phyloP scores from a whole-genome alignment of 2,329 filamentous ascomycete genomes.

The Colletotrichum tanaceti region DNA sequence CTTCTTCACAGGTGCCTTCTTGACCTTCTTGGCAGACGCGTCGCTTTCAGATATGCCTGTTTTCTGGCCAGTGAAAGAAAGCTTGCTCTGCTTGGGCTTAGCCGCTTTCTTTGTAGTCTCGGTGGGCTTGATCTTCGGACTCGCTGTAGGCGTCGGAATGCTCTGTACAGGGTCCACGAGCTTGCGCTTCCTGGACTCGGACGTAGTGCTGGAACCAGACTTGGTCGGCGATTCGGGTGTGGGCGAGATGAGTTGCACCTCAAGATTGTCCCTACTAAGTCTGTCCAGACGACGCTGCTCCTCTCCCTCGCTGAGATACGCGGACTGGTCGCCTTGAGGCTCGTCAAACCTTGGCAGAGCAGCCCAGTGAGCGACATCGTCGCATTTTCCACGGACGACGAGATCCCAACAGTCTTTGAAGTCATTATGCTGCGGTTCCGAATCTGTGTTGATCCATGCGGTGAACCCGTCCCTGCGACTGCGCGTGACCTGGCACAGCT shows the following conservation, averaged over 20 bases:
- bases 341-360: slow-evolving; percentile 71
- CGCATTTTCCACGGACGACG: slow-evolving; percentile 86
- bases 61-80: slow-evolving; percentile 55
- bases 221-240: slow-evolving; percentile 43
- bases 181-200: slow-evolving; percentile 54
- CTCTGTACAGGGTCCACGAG: slow-evolving; percentile 58
- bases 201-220: slow-evolving; percentile 45
- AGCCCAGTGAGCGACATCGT: slow-evolving; percentile 83
- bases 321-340: slow-evolving; percentile 62
- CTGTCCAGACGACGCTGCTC: slow-evolving; percentile 52
- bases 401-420: slow-evolving; percentile 95
- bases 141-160: slow-evolving; percentile 69
- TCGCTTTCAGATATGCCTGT: slow-evolving; percentile 41
- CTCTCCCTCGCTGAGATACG: slow-evolving; percentile 59
- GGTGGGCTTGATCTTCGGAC: slow-evolving; percentile 60
- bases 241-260: slow-evolving; percentile 54
- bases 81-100: slow-evolving; percentile 64
- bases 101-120: slow-evolving; percentile 53
- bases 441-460: slow-evolving; percentile 93
- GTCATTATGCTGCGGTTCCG: slow-evolving; percentile 83
- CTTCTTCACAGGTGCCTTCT: slow-evolving; percentile 47
- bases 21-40: slow-evolving; percentile 46
- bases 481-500: slow-evolving; percentile 89
- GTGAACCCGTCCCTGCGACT: slow-evolving; percentile 85
- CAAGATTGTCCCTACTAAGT: slow-evolving; percentile 53